A percentile compares a stretch with the other conserved stretches of the same genome.
These are phyloP conservation scores for Patellaria atrata DNA, from an alignment of 495 filamentous ascomycete genomes.

Conservation along the genomic window DNA sequence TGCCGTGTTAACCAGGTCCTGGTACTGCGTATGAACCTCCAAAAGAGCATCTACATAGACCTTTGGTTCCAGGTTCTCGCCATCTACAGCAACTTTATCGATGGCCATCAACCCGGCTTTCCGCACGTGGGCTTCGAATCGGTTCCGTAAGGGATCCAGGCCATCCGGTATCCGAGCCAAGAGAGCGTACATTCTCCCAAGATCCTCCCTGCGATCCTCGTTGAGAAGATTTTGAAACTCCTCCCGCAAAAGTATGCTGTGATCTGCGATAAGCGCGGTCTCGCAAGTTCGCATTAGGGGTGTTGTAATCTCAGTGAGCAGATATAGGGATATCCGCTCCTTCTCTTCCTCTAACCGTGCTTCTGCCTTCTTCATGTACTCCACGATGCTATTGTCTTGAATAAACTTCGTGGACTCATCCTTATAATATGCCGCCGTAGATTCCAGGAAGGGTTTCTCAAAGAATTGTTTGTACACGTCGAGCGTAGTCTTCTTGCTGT, in stretches of 20 bases:
- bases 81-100: slow-evolving; percentile 78
- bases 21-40: slow-evolving; percentile 86
- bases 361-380: slow-evolving; percentile 99
- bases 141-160: slow-evolving; percentile 71
- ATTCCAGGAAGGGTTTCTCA: slow-evolving; percentile 78
- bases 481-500: slow-evolving; percentile 83
- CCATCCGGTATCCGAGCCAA: slow-evolving; percentile 85
- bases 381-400: slow-evolving; percentile 91
- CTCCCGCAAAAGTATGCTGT: slow-evolving; percentile 70
- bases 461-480: slow-evolving; percentile 90
- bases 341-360: slow-evolving; percentile 85
- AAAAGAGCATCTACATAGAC: slow-evolving; percentile 90
- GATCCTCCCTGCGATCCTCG: slow-evolving; percentile 85
- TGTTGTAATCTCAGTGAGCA: slow-evolving; percentile 75
- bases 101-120: slow-evolving; percentile 78
- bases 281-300: slow-evolving; percentile 79
- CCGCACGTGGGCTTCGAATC: slow-evolving; percentile 86
- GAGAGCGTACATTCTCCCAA: slow-evolving; percentile 91
- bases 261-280: slow-evolving; percentile 74
- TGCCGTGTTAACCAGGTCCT: slow-evolving; percentile 76
- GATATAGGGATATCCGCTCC: slow-evolving; percentile 80
- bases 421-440: slow-evolving; percentile 74
- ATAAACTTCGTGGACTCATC: slow-evolving; percentile 89
- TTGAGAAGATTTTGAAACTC: slow-evolving; percentile 95
- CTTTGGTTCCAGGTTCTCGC: slow-evolving; percentile 87